Conservation (phyloP, 306 rosid genomes). For the Dryas alaskensis region DNA sequence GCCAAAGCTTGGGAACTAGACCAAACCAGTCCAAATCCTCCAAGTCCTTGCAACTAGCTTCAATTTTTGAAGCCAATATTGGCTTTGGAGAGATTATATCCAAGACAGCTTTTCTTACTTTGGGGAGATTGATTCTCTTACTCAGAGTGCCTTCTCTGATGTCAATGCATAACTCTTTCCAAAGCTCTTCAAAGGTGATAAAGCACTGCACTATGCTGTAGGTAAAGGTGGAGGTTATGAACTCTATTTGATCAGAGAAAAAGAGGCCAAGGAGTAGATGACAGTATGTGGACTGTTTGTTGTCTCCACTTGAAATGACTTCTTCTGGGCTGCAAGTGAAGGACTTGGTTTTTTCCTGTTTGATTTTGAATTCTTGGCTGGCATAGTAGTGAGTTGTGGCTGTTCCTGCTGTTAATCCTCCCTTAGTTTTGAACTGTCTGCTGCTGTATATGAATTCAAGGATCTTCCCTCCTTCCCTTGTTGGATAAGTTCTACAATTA, state of each 20-base stretch:
- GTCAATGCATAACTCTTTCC: slow-evolving; percentile 68
- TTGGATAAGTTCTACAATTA: slow-evolving; percentile 59
- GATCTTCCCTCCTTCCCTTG: slow-evolving; percentile 65
- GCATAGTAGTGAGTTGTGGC: slow-evolving; percentile 93
- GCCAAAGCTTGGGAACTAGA: slow-evolving; percentile 74
- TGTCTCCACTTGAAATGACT: slow-evolving; percentile 76
- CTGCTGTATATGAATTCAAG: slow-evolving; percentile 91
- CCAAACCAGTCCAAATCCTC: slow-evolving; percentile 58
- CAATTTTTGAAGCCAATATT: slow-evolving; percentile 45
- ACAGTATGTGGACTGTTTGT: slow-evolving; percentile 76
- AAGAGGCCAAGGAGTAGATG: slow-evolving; percentile 88
- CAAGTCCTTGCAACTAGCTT: slow-evolving; percentile 46
- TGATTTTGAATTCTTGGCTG: slow-evolving; percentile 83
- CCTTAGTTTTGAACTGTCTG: slow-evolving; percentile 65
- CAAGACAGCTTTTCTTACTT: slow-evolving; percentile 52
- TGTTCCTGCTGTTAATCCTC: slow-evolving; percentile 70
- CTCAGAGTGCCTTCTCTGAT: slow-evolving; percentile 46
- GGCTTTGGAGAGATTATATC: slow-evolving; percentile 52
- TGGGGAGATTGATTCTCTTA: slow-evolving; percentile 40
- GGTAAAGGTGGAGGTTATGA: slow-evolving; percentile 74
- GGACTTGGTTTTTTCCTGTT: slow-evolving; percentile 63
- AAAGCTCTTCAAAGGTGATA: slow-evolving; percentile 53
- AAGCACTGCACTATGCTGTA: slow-evolving; percentile 77
- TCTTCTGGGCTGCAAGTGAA: slow-evolving; percentile 85
- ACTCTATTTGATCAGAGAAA: slow-evolving; percentile 65